Base-by-base conservation (phyloP, 2,329 filamentous ascomycete genomes). In the Aspergillus bombycis region DNA sequence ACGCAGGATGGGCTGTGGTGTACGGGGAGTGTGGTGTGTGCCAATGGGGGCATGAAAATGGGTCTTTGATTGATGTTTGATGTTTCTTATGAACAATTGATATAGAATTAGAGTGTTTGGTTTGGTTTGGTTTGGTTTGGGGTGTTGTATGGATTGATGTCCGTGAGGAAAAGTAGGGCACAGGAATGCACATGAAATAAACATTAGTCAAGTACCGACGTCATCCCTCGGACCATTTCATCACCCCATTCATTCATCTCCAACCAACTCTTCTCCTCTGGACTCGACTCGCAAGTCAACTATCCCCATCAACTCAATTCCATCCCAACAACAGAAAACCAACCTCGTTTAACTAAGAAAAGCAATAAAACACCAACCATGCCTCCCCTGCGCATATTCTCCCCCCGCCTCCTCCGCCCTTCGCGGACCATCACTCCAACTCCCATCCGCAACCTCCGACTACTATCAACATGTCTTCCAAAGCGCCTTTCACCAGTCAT, bases 1-100 rank as follows among this genome's bases (percentile, higher is more conserved):
- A 85, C 85, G 6, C 82, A 83, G 7, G 92, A 94, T 74, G 85
- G 86, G n/a, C 85, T 82, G 9, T 94, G 91, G 91, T 89, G 88
- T 72, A 95, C 91, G 0, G 92, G 92, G 1, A 90, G 89, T 76
- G 89, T 93, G 28, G 86, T 95, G 4, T 91, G 89, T 79, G 91
- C 91, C 9, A 94, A 94, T 73, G 92, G 92, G 1, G 92, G 92
- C 8, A 89, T 93, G 86, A 84, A 82, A 64, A 86, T 88, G 78
- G 69, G 63, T 12, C 43, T 64, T 38, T 71, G 28, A 52, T 41
- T 41, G 19, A 41, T 41, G 8, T 9, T 3, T 16, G 1, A 19
- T 41, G 16, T 38, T 38, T n/a, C 7, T 19, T 41, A 41, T n/a
- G 16, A 41, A 16, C 38, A 41, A 41, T 41, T 41, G 38, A 8